These are phyloP conservation scores for Leccinum fuscescens DNA, from an alignment of 1,284 basidiomycete genomes.

Conservation along the genomic window DNA sequence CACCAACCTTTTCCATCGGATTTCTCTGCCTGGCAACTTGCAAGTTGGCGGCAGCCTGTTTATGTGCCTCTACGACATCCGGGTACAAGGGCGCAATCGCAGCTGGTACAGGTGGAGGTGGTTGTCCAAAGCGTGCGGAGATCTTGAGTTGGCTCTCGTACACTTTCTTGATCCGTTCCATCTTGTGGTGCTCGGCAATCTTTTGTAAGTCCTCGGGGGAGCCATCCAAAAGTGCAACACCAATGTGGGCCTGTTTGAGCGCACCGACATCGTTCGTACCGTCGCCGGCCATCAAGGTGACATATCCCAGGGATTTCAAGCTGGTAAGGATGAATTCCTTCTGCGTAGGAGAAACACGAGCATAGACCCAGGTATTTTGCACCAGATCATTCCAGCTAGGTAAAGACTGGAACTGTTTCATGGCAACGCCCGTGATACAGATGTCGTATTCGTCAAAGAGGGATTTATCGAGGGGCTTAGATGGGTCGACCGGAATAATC, in stretches of 20 bases:
- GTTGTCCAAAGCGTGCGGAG: conserved; percentile 84
- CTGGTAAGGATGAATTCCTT: conserved; percentile 92
- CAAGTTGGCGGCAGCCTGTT: conserved; percentile 66
- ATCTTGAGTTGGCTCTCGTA: conserved; percentile 93
- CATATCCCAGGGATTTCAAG: conserved; percentile 83
- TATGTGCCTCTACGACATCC: conserved; percentile 86
- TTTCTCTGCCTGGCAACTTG: conserved; percentile 72
- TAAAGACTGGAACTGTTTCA: conserved; percentile 73
- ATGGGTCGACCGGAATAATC: conserved; percentile 79
- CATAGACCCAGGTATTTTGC: conserved; percentile 94
- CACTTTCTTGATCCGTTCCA: conserved; percentile 90
- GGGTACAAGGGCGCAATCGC: conserved; percentile 84
- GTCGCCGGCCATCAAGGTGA: conserved; percentile 94
- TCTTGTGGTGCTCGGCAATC: conserved; percentile 87
- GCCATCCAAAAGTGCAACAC: conserved; percentile 89
- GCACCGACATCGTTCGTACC: conserved; percentile 97
- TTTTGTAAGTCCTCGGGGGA: conserved; percentile 88
- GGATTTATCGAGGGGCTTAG: conserved; percentile 70
- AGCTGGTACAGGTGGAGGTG: conserved; percentile 86
- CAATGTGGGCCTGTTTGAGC: conserved; percentile 93
- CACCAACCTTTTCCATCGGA: conserved; percentile 83
- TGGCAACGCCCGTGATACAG: conserved; percentile 89
- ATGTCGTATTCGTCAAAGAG: conserved; percentile 89
- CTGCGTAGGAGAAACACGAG: conserved; percentile 91
- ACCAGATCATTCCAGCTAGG: conserved; percentile 77